Evolutionary conservation across 2,329 filamentous ascomycete species (phyloP).

Genomic region (Fusarium chlamydosporum): DNA sequence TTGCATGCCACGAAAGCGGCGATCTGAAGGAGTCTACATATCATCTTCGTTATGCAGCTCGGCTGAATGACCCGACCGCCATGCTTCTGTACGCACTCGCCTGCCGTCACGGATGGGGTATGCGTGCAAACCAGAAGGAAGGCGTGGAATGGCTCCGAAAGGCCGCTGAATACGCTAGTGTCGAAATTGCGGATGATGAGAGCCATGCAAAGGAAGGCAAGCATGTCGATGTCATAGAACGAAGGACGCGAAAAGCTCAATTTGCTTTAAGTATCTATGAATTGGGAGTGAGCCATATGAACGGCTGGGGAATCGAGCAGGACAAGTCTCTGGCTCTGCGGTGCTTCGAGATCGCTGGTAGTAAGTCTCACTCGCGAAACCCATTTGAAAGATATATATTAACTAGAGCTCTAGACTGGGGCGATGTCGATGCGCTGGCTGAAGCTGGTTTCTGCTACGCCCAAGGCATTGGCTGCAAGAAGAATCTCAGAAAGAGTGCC

Average conservation of each 20-base stretch:
- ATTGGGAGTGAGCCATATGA: conserved; percentile 95
- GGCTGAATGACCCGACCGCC: conserved; percentile 86
- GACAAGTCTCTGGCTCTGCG: conserved; percentile 89
- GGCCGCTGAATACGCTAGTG: conserved; percentile 85
- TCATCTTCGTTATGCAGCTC: conserved; percentile 90
- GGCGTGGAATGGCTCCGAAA: conserved; percentile 93
- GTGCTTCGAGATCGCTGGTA: conserved; percentile 96
- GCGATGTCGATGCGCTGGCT: conserved; percentile 91
- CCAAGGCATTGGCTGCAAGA: conserved; percentile 93
- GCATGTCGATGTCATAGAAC: conserved; percentile 75
- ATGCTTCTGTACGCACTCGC: conserved; percentile 97
- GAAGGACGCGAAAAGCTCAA: conserved; percentile 88
- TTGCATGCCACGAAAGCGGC: conserved; percentile 89
- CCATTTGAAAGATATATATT: conserved; percentile 23
- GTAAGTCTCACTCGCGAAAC: conserved; percentile 59
- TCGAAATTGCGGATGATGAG: conserved; percentile 88
- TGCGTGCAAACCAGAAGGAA: conserved; percentile 91
- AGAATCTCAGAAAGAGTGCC: conserved; percentile 94
- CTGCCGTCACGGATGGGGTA: conserved; percentile 97
- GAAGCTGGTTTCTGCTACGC: conserved; percentile 98
- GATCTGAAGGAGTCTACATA: conserved; percentile 95
- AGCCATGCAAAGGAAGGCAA: conserved; percentile 74
- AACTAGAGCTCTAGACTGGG: conserved; percentile 75
- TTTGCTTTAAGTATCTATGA: conserved; percentile 97
- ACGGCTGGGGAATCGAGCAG: conserved; percentile 96